A percentile compares a stretch with the other conserved stretches of the same genome.
These are phyloP conservation scores for Entomophthora muscae DNA, from an alignment of 371 early-diverging fungal species.

Conservation along the genomic window DNA sequence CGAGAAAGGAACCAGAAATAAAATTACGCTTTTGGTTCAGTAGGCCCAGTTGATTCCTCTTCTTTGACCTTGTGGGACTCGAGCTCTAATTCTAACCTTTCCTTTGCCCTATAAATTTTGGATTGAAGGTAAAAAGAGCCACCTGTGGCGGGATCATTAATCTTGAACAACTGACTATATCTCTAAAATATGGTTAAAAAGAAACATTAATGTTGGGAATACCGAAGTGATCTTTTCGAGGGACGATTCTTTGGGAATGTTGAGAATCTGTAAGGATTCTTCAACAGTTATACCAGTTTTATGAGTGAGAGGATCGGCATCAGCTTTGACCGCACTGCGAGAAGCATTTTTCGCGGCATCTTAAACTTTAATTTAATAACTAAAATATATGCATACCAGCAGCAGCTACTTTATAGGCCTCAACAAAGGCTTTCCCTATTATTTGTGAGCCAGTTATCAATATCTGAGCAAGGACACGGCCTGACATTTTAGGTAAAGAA, in stretches of 20 bases:
- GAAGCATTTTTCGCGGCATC: constrained; percentile 29
- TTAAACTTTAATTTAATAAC: not conserved
- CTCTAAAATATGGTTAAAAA: constrained; percentile 25
- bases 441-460: constrained; percentile 69
- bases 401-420: constrained; percentile 83
- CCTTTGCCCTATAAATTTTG: constrained; percentile 71
- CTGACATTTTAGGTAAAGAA: constrained; percentile 21
- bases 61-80: not conserved
- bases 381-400: constrained; percentile 46
- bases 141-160: constrained; percentile 69
- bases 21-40: not conserved
- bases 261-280: constrained; percentile 83
- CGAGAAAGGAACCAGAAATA: too few species aligned
- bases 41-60: not conserved
- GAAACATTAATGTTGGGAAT: constrained; percentile 8
- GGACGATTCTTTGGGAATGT: constrained; percentile 54
- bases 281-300: constrained; percentile 77
- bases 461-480: constrained; percentile 66
- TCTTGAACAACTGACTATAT: constrained; percentile 76
- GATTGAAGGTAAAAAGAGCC: constrained; percentile 90
- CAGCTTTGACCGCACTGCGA: constrained; percentile 24
- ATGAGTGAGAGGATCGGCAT: constrained; percentile 54
- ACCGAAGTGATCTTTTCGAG: constrained; percentile 56
- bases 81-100: constrained; percentile 12
- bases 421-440: constrained; percentile 80